Evolutionary conservation across 1,139 yeast species (phyloP).

Genomic region (Saccharomyces hybrid): DNA sequence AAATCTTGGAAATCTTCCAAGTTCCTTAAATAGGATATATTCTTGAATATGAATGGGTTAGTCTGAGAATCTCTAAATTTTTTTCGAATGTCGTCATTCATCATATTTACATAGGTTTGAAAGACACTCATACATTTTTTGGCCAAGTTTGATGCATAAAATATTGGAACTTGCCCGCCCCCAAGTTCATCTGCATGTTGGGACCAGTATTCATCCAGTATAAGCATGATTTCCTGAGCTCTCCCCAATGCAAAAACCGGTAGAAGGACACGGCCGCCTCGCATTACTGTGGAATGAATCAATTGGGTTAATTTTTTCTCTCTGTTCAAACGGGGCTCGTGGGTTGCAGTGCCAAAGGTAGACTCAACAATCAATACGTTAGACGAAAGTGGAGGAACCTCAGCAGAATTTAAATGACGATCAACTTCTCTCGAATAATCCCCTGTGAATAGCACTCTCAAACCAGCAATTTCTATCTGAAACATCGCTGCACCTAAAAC

Average conservation of each 20-base stretch:
- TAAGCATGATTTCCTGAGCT: slow-evolving; percentile 85
- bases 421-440: slow-evolving; percentile 94
- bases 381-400: slow-evolving; percentile 82
- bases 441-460: slow-evolving; percentile 85
- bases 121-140: slow-evolving; percentile 95
- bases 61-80: slow-evolving; percentile 67
- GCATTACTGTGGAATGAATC: slow-evolving; percentile 73
- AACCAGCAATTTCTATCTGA: slow-evolving; percentile 87
- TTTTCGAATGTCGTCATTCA: slow-evolving; percentile 84
- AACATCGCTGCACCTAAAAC: slow-evolving; percentile 98
- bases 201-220: slow-evolving; percentile 92
- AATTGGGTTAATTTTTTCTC: slow-evolving; percentile 72
- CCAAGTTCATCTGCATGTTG: slow-evolving; percentile 70
- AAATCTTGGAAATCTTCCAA: slow-evolving; percentile 83
- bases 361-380: slow-evolving; percentile 90
- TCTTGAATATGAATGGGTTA: slow-evolving; percentile 87
- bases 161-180: slow-evolving; percentile 58
- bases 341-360: slow-evolving; percentile 96
- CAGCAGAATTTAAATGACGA: slow-evolving; percentile 91
- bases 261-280: slow-evolving; percentile 85
- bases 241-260: slow-evolving; percentile 97
- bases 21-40: slow-evolving; percentile 69
- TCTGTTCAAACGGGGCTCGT: slow-evolving; percentile 80
- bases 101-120: slow-evolving; percentile 92
- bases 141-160: slow-evolving; percentile 88